Evolutionary conservation across 805 yeast species (phyloP).

Genomic region (Priceomyces castillae): DNA sequence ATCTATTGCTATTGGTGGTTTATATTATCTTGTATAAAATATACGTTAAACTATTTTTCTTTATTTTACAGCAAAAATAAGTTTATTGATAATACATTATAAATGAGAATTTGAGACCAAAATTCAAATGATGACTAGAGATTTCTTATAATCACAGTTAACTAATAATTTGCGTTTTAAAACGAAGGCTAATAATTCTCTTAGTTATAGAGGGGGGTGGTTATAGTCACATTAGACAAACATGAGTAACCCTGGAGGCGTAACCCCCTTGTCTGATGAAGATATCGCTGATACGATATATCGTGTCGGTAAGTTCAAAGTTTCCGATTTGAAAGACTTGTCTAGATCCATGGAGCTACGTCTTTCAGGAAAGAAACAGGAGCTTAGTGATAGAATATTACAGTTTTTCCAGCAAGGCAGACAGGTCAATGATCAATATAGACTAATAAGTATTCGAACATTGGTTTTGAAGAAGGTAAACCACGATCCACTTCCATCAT

Average conservation of each 20-base stretch:
- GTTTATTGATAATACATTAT: neutral
- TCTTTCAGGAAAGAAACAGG: slow-evolving; percentile 58
- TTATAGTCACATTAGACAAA: neutral
- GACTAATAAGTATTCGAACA: slow-evolving; percentile 45
- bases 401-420: slow-evolving; percentile 44
- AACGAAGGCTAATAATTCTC: neutral
- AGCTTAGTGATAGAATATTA: slow-evolving; percentile 53
- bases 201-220: neutral
- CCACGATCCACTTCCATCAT: slow-evolving; percentile 39
- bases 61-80: neutral
- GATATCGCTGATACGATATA: slow-evolving; percentile 15
- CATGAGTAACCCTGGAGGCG: slow-evolving; percentile 8
- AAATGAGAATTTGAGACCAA: neutral
- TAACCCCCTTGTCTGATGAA: slow-evolving; percentile 11
- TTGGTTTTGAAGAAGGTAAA: slow-evolving; percentile 38
- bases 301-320: slow-evolving; percentile 31
- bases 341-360: slow-evolving; percentile 50
- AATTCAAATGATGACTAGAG: neutral
- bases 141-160: neutral
- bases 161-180: neutral
- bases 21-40: neutral
- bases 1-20: neutral
- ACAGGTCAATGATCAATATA: slow-evolving; percentile 36
- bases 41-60: neutral
- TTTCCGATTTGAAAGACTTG: slow-evolving; percentile 51